Evolutionary conservation across 2,329 filamentous ascomycete genomes (phyloP).

Genomic region (Aspergillus sp.): DNA sequence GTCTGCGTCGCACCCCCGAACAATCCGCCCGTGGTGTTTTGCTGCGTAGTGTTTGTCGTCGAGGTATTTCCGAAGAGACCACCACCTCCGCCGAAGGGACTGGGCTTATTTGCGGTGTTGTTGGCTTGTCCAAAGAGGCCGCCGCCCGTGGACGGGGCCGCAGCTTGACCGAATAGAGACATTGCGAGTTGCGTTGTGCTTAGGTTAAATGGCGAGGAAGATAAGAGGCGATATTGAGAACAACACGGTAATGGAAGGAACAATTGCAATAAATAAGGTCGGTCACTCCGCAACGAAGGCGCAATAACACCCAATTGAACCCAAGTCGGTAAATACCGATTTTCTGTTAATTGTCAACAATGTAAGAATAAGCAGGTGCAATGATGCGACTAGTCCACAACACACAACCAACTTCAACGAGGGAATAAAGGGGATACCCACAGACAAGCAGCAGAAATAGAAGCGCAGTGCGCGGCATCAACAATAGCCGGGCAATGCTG

Average conservation of each 20-base stretch:
- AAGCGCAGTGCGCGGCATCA: neutral
- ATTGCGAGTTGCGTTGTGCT: slow-evolving; percentile 23
- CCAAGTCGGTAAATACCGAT: too few species aligned
- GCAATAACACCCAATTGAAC: too few species aligned
- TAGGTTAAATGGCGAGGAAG: neutral
- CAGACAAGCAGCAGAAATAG: slow-evolving; percentile 1
- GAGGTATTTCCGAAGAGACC: slow-evolving; percentile 37
- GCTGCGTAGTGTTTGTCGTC: slow-evolving; percentile 13
- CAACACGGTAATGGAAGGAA: too few species aligned
- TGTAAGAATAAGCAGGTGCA: too few species aligned
- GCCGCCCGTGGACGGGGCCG: slow-evolving; percentile 23
- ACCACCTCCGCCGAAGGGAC: slow-evolving; percentile 40
- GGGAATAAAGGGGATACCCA: neutral
- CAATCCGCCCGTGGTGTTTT: slow-evolving; percentile 22
- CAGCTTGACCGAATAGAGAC: slow-evolving; percentile 42
- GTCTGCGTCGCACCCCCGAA: slow-evolving; percentile 33
- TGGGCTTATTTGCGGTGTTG: slow-evolving; percentile 35
- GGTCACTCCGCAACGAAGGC: too few species aligned
- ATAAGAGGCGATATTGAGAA: neutral
- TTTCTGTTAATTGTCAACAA: too few species aligned
- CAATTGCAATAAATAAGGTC: too few species aligned
- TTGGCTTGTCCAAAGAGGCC: slow-evolving; percentile 33
- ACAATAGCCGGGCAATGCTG: slow-evolving; percentile 5
- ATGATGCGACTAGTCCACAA: too few species aligned
- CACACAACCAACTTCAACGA: too few species aligned